phyloP scores from a whole-genome alignment of 2,329 filamentous ascomycete species.

The Elsinoe fawcettii region DNA sequence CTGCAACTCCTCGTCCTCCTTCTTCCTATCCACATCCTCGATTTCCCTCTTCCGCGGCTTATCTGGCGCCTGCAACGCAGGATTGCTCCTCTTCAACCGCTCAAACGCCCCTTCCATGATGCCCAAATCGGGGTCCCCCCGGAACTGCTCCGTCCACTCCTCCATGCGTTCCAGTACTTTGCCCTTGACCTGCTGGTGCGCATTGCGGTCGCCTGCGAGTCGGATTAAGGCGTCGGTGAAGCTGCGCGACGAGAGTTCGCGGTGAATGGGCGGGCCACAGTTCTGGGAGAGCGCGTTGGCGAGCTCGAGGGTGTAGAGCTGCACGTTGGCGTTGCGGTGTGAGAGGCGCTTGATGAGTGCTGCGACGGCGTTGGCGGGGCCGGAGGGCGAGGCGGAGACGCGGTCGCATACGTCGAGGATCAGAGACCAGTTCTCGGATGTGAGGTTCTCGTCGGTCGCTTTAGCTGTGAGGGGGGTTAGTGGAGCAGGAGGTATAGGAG shows the following conservation, averaged over 20 bases:
- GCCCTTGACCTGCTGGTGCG: slow-evolving; percentile 89
- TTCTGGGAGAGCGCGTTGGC: slow-evolving; percentile 89
- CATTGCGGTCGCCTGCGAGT: slow-evolving; percentile 86
- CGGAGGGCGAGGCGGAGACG: slow-evolving; percentile 28
- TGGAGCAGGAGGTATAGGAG: slow-evolving; percentile 9
- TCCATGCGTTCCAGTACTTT: slow-evolving; percentile 97
- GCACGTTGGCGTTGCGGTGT: slow-evolving; percentile 91
- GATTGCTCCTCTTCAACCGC: slow-evolving; percentile 69
- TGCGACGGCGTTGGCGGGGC: slow-evolving; percentile 54
- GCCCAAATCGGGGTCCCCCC: slow-evolving; percentile 77
- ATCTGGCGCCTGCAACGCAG: slow-evolving; percentile 80
- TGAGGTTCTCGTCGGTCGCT: slow-evolving; percentile 96
- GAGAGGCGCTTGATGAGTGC: slow-evolving; percentile 87
- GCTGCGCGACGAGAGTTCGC: slow-evolving; percentile 80
- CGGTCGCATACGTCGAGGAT: slow-evolving; percentile 46
- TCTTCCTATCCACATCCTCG: slow-evolving; percentile 80
- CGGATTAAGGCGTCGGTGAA: slow-evolving; percentile 91
- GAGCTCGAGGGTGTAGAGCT: slow-evolving; percentile 90
- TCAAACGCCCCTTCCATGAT: slow-evolving; percentile 96
- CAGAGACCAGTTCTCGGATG: slow-evolving; percentile 69
- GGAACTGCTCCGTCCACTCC: slow-evolving; percentile 94
- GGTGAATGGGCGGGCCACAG: slow-evolving; percentile 77
- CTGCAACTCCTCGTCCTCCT: slow-evolving; percentile 94
- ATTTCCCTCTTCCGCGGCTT: slow-evolving; percentile 90
- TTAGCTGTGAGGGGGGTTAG: slow-evolving; percentile 45